Percentiles rank a stretch among this genome's conserved stretches.
Conservation (phyloP, 805 yeast genomes). For the Blastobotrys mokoenaii region DNA sequence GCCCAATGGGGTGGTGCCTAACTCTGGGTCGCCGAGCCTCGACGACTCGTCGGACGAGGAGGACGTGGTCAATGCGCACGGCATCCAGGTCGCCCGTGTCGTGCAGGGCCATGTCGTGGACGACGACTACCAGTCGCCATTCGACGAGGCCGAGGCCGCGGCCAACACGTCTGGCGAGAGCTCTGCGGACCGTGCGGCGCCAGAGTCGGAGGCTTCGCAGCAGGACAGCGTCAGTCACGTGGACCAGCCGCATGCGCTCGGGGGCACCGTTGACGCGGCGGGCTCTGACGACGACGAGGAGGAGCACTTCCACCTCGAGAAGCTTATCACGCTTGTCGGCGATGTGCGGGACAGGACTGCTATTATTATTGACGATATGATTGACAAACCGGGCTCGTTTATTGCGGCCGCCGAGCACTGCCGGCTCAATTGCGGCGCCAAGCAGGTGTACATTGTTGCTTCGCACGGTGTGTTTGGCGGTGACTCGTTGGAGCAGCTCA, state of each 20-base stretch:
- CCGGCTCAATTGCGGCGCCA: constrained; percentile 93
- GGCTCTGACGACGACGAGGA: constrained; percentile 81
- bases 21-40: neutral
- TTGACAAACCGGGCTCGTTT: constrained; percentile 88
- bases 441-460: constrained; percentile 79
- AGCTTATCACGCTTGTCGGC: constrained; percentile 91
- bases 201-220: constrained; percentile 1
- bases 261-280: constrained; percentile 68
- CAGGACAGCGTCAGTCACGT: constrained; percentile 2
- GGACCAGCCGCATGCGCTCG: constrained; percentile 48
- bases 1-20: too few relatives aligned
- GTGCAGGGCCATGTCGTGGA: constrained; percentile 96
- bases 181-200: constrained; percentile 26
- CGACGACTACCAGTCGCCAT: constrained; percentile 51
- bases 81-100: constrained; percentile 87
- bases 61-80: constrained; percentile 18
- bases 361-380: constrained; percentile 91
- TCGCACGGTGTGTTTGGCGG: constrained; percentile 94
- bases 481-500: constrained; percentile 71
- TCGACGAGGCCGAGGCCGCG: constrained; percentile 18
- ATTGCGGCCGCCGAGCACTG: constrained; percentile 98
- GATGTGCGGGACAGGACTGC: constrained; percentile 90
- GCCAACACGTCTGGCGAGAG: constrained; percentile 24
- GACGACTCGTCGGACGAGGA: constrained; percentile 18
- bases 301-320: constrained; percentile 62